Percentiles rank a stretch among this genome's conserved stretches.
These are phyloP conservation scores for Fusarium nanum DNA, from an alignment of 2,329 filamentous ascomycete genomes.

Conservation along the genomic window DNA sequence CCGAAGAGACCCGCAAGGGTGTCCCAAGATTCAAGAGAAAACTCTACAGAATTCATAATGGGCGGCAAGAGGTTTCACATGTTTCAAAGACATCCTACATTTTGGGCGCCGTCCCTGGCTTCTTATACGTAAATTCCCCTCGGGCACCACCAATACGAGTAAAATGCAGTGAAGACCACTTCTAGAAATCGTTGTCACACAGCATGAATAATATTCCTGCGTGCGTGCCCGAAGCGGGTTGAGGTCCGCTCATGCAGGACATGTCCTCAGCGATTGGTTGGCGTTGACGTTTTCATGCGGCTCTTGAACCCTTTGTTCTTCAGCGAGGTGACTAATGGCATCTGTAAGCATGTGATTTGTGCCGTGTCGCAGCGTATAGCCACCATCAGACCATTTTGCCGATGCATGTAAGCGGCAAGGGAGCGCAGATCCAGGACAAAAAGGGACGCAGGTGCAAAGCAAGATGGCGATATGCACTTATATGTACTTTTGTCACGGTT, in stretches of 20 bases:
- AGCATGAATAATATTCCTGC: neutral
- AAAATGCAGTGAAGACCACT: neutral
- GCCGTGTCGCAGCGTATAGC: neutral
- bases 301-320: neutral
- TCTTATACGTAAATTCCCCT: neutral
- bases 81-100: rapidly evolving
- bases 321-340: neutral
- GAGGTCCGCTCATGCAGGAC: neutral
- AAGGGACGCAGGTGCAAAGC: neutral
- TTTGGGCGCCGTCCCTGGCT: neutral
- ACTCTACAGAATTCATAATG: neutral
- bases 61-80: neutral
- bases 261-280: neutral
- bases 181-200: neutral
- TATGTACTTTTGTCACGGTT: neutral
- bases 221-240: neutral
- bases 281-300: neutral
- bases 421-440: neutral
- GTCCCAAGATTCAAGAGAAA: neutral
- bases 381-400: neutral
- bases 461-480: neutral
- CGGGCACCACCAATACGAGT: neutral
- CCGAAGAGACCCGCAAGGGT: neutral
- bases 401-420: neutral
- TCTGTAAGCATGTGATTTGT: neutral